These are phyloP conservation scores for Allium sativum DNA, from an alignment of 106 monocot genomes.

Conservation along the genomic window DNA sequence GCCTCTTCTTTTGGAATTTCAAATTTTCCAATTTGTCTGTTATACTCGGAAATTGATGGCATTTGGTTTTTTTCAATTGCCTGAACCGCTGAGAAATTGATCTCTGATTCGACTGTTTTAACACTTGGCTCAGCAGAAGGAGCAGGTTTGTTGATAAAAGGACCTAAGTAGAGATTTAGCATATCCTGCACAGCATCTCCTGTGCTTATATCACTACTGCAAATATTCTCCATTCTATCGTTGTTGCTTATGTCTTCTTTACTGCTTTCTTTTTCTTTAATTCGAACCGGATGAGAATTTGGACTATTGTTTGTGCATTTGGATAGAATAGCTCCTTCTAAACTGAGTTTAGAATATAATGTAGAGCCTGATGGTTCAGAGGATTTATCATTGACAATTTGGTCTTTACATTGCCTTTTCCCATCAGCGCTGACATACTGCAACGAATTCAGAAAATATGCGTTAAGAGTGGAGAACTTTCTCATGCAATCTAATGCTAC, in stretches of 20 bases:
- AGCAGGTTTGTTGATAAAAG: slow-evolving; percentile 32
- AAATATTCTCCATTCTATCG: slow-evolving; percentile 4
- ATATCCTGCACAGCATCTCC: slow-evolving; percentile 57
- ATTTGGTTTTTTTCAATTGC: slow-evolving; percentile 5
- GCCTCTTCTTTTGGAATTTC: slow-evolving; percentile 11
- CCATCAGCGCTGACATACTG: slow-evolving; percentile 51
- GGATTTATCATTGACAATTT: neutral
- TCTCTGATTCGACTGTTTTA: slow-evolving; percentile 5
- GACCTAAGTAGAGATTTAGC: slow-evolving; percentile 53
- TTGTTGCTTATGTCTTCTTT: slow-evolving; percentile 8
- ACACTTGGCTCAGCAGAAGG: neutral
- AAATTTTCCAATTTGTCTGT: slow-evolving; percentile 1
- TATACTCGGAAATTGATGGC: neutral
- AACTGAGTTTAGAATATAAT: neutral
- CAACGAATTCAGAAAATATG: slow-evolving; percentile 1
- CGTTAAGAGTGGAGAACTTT: neutral
- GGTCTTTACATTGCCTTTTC: slow-evolving; percentile 7
- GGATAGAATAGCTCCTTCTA: slow-evolving; percentile 5
- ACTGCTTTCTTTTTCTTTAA: slow-evolving; percentile 7
- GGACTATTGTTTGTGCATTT: slow-evolving; percentile 8
- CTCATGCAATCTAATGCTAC: neutral
- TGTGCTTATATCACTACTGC: slow-evolving; percentile 11
- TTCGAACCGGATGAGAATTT: slow-evolving; percentile 9
- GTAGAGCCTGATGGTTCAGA: slow-evolving; percentile 9
- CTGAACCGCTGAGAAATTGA: neutral